Percentiles rank a stretch among this genome's conserved stretches.
Conservation (phyloP, 192 early-diverging fungal species). For the Cetraspora pellucida region DNA sequence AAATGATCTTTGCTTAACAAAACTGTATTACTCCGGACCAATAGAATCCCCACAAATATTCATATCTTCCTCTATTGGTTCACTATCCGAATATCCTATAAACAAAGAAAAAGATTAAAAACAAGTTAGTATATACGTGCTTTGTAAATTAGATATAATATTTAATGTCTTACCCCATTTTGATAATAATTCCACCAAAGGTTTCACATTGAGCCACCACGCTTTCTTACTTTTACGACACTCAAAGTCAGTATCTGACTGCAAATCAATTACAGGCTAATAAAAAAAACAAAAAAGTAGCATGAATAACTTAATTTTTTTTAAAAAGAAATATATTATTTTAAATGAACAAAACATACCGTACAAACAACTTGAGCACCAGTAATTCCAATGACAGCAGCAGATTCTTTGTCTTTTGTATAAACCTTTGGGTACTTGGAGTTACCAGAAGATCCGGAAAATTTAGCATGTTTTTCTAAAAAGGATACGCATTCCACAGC, state of each 20-base stretch:
- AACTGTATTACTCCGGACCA: no score
- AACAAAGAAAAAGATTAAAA: no score
- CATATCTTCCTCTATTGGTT: no score
- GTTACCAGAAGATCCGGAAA: conserved; percentile 45
- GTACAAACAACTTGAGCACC: conserved; percentile 77
- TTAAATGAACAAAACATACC: conserved; percentile 27
- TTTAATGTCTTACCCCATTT: conserved; percentile 45
- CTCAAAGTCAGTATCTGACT: conserved; percentile 77
- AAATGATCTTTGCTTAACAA: no score
- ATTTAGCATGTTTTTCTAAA: conserved; percentile 68
- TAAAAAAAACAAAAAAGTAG: not conserved
- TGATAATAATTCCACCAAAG: conserved; percentile 64
- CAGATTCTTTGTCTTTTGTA: conserved; percentile 59
- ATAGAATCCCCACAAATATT: no score
- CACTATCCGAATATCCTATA: no score
- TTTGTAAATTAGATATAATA: no score
- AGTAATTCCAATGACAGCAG: conserved; percentile 78
- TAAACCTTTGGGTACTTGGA: conserved; percentile 61
- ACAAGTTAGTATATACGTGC: no score
- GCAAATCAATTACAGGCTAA: conserved; percentile 63
- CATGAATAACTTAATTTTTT: not conserved
- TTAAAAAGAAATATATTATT: not conserved
- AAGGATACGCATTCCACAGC: conserved; percentile 84
- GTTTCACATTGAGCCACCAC: conserved; percentile 71
- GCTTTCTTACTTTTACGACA: conserved; percentile 69